Conservation (phyloP, 164 flowering plant species). For the Paratinospora sagittata region DNA sequence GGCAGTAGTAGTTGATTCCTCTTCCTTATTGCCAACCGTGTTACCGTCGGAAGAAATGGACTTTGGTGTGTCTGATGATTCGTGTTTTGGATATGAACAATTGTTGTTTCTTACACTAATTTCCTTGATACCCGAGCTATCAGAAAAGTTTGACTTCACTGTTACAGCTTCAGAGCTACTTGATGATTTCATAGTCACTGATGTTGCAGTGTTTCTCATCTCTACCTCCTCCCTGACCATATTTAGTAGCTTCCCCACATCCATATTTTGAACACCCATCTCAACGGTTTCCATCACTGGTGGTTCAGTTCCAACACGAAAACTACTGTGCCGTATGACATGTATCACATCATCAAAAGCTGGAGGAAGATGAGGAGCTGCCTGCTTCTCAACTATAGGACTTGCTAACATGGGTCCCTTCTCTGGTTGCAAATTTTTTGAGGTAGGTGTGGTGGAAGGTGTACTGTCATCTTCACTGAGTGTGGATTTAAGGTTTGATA, state of each 20-base stretch:
- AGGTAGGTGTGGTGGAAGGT: constrained; percentile 28
- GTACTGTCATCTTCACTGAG: constrained; percentile 45
- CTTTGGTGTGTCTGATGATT: constrained; percentile 30
- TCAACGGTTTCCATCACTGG: constrained; percentile 56
- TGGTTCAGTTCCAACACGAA: constrained; percentile 71
- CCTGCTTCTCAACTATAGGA: constrained; percentile 32
- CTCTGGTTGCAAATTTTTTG: constrained; percentile 31
- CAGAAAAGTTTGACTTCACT: constrained; percentile 30
- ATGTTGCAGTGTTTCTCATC: constrained; percentile 28
- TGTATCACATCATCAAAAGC: constrained; percentile 83
- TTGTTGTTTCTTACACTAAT: constrained; percentile 23
- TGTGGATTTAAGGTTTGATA: constrained; percentile 22
- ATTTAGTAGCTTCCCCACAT: constrained; percentile 62
- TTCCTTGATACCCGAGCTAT: constrained; percentile 32
- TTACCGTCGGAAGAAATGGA: constrained; percentile 22
- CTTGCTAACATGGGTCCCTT: constrained; percentile 27
- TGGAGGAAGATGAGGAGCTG: constrained; percentile 36
- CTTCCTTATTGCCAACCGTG: constrained; percentile 25
- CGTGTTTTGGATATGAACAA: constrained; percentile 21
- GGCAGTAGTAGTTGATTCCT: constrained; percentile 42
- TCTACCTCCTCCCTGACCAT: constrained; percentile 63
- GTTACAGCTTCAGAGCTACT: constrained; percentile 33
- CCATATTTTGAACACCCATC: constrained; percentile 53
- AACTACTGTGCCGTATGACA: constrained; percentile 83
- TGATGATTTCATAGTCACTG: constrained; percentile 28